These are phyloP conservation scores for Monosporascus sp. DNA, from an alignment of 2,329 filamentous ascomycete species.

Conservation along the genomic window DNA sequence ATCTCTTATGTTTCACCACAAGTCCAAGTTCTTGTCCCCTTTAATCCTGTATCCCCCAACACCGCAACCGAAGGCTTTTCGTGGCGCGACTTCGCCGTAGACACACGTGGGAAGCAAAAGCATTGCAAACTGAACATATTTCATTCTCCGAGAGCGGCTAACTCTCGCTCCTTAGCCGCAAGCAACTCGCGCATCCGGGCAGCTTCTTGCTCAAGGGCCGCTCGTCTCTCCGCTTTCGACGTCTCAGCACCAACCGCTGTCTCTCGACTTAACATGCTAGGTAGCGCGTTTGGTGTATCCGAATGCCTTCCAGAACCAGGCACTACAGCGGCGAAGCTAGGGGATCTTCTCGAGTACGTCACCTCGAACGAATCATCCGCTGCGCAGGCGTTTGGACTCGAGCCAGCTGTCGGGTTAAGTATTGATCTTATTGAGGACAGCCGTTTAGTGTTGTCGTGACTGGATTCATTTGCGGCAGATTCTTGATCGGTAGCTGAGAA, in stretches of 20 bases:
- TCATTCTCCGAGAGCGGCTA: constrained; percentile 46
- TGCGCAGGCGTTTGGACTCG: constrained; percentile 14
- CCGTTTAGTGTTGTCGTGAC: constrained; percentile 50
- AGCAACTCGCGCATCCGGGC: constrained; percentile 71
- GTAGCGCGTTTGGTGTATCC: constrained; percentile 21
- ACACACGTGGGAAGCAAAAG: too few species aligned
- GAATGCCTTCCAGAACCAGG: constrained; percentile 36
- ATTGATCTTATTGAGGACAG: constrained; percentile 73
- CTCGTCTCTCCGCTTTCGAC: constrained; percentile 55
- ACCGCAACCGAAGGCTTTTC: too few species aligned
- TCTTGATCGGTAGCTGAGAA: constrained; percentile 58
- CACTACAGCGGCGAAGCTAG: constrained; percentile 20
- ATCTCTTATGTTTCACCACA: too few species aligned
- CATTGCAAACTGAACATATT: background rate
- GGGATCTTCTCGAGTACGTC: constrained; percentile 15
- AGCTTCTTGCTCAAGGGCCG: constrained; percentile 64
- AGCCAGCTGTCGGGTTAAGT: constrained; percentile 50
- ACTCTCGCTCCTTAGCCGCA: constrained; percentile 67
- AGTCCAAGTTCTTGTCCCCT: too few species aligned
- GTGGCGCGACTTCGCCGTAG: too few species aligned
- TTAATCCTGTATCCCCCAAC: constrained; percentile 1
- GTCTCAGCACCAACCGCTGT: constrained; percentile 41
- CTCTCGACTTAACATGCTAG: constrained; percentile 20
- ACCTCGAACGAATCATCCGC: constrained; percentile 34
- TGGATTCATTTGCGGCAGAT: constrained; percentile 29